Percentiles rank a stretch among this genome's conserved stretches.
These are phyloP conservation scores for Diaporthe citri DNA, from an alignment of 2,329 filamentous ascomycete genomes.

Conservation along the genomic window DNA sequence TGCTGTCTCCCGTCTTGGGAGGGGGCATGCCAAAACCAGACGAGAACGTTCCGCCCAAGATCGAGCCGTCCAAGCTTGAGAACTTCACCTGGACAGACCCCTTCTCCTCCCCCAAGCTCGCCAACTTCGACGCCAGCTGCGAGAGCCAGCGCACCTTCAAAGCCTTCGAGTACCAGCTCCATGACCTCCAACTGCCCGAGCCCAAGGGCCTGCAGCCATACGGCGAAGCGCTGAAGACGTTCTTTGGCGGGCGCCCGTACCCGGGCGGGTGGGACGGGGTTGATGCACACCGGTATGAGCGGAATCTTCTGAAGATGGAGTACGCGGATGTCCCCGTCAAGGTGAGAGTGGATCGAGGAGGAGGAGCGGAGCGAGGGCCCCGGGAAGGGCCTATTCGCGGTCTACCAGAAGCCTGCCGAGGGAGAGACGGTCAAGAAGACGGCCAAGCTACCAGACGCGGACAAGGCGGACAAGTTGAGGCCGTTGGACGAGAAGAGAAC, in stretches of 20 bases:
- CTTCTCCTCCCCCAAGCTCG: conserved; percentile 48
- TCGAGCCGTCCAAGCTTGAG: conserved; percentile 51
- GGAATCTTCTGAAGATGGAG: conserved; percentile 61
- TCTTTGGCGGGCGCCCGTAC: conserved; percentile 58
- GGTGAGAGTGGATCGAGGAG: conserved; percentile 63
- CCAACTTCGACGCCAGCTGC: conserved; percentile 52
- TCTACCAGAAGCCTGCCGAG: conserved; percentile 54
- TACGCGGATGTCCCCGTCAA: conserved; percentile 57
- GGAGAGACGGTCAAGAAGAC: conserved; percentile 55
- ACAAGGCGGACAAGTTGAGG: conserved; percentile 45
- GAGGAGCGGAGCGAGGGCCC: conserved; percentile 52
- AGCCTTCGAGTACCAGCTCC: conserved; percentile 58
- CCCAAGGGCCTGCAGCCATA: conserved; percentile 56
- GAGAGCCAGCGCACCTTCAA: conserved; percentile 51
- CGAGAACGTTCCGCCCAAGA: conserved; percentile 44
- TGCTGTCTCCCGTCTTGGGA: conserved; percentile 43
- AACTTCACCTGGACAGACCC: conserved; percentile 58
- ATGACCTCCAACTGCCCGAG: conserved; percentile 54
- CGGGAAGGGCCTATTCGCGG: conserved; percentile 56
- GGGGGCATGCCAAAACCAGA: conserved; percentile 42
- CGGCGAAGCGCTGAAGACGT: conserved; percentile 54
- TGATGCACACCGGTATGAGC: conserved; percentile 64
- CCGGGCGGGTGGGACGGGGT: conserved; percentile 66
- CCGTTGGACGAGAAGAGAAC: conserved; percentile 51
- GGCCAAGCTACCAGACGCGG: conserved; percentile 47